These are phyloP conservation scores for Aspergillus calidoustus DNA, from an alignment of 2,329 filamentous ascomycete genomes.

Conservation along the genomic window DNA sequence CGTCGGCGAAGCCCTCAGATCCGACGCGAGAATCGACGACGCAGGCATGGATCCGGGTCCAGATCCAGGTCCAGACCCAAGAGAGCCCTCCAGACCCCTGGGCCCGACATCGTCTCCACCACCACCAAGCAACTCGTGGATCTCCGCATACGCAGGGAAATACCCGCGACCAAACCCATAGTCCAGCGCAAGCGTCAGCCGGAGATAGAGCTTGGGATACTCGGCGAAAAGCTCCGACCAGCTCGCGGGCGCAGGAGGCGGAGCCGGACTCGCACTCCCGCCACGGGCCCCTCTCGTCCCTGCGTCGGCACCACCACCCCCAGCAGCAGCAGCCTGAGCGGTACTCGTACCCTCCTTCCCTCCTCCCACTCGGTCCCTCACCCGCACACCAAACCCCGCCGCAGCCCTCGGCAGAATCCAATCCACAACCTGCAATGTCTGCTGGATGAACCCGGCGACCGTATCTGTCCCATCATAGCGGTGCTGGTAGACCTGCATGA, in stretches of 20 bases:
- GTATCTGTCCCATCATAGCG: constrained; percentile 13
- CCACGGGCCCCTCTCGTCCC: not conserved
- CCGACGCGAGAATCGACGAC: not conserved
- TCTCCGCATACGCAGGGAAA: constrained; percentile 5
- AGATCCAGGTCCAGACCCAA: not conserved
- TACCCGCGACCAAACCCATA: constrained; percentile 4
- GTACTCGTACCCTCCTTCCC: too few species aligned
- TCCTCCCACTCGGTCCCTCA: not conserved
- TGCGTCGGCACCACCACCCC: too few species aligned
- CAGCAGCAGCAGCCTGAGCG: too few species aligned
- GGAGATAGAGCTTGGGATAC: not conserved
- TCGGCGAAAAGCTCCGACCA: constrained; percentile 11
- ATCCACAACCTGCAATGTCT: constrained; percentile 4
- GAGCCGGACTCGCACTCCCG: not conserved
- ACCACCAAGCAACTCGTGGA: not conserved
- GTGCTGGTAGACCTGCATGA: constrained; percentile 14
- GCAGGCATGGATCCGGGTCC: not conserved
- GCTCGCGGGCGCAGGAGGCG: not conserved
- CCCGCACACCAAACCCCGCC: not conserved
- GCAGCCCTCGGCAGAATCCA: not conserved
- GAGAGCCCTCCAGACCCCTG: not conserved
- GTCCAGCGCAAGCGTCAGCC: constrained; percentile 1
- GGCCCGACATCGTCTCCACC: not conserved
- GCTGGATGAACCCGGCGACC: constrained; percentile 9
- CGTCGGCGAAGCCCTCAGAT: not conserved